Evolutionary conservation across 2,329 filamentous ascomycete species (phyloP).

Genomic region (Trematosphaeria pertusa): DNA sequence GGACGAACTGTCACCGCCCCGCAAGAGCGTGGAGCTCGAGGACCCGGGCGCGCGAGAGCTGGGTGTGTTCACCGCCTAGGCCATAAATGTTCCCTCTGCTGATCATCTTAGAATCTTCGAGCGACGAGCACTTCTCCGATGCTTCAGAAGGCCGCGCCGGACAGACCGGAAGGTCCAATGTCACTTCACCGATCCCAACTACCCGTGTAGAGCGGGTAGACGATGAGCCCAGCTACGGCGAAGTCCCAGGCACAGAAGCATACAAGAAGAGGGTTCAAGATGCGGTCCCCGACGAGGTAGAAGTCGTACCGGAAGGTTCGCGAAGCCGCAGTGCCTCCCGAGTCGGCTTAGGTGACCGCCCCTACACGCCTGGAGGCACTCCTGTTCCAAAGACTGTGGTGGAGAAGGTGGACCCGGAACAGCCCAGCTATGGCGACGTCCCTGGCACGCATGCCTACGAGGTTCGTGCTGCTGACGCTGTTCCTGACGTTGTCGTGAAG

Average conservation of each 20-base stretch:
- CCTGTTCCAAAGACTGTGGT: constrained; percentile 66
- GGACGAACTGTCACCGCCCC: constrained; percentile 59
- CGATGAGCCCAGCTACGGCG: constrained; percentile 63
- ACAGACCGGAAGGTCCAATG: constrained; percentile 46
- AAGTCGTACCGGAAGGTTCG: constrained; percentile 57
- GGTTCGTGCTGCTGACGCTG: constrained; percentile 63
- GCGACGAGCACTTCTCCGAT: constrained; percentile 71
- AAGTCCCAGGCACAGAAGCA: constrained; percentile 67
- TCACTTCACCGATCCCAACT: constrained; percentile 63
- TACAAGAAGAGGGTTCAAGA: constrained; percentile 65
- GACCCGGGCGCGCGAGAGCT: constrained; percentile 64
- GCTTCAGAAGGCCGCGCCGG: constrained; percentile 63
- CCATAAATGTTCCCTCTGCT: no score
- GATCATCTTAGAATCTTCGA: no score
- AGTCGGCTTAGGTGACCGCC: constrained; percentile 53
- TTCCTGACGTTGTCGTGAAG: constrained; percentile 64
- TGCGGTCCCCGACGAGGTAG: constrained; percentile 69
- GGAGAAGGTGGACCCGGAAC: constrained; percentile 65
- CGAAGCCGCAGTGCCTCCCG: constrained; percentile 48
- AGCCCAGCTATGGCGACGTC: constrained; percentile 66
- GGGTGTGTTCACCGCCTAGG: constrained; percentile 55
- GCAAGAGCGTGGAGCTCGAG: constrained; percentile 62
- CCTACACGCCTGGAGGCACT: constrained; percentile 59
- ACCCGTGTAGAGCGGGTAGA: constrained; percentile 71
- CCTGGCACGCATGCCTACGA: constrained; percentile 67